These are phyloP conservation scores for Coemansia interrupta DNA, from an alignment of 192 early-diverging fungal genomes.

Conservation along the genomic window DNA sequence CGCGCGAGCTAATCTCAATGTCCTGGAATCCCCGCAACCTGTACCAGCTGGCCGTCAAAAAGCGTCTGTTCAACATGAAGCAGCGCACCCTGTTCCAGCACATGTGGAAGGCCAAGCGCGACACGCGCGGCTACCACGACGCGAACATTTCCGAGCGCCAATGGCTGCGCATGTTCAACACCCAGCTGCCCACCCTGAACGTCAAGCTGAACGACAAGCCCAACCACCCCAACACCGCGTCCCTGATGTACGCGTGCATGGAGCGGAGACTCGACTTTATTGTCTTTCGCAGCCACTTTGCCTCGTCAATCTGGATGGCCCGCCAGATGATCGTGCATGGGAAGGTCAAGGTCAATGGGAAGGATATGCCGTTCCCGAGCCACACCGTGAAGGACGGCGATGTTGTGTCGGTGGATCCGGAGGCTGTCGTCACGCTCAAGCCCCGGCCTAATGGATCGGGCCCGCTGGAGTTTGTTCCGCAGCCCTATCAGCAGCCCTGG, in stretches of 20 bases:
- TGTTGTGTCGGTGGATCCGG: slow-evolving; percentile 78
- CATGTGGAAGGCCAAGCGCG: slow-evolving; percentile 90
- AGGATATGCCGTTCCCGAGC: slow-evolving; percentile 72
- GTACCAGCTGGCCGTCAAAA: slow-evolving; percentile 70
- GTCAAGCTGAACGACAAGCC: slow-evolving; percentile 26
- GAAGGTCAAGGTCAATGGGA: slow-evolving; percentile 90
- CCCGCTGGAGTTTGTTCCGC: slow-evolving; percentile 61
- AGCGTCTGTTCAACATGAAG: slow-evolving; percentile 36
- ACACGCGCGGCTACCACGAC: slow-evolving; percentile 90
- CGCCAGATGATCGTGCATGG: slow-evolving; percentile 77
- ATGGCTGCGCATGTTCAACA: slow-evolving; percentile 70
- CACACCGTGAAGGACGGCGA: slow-evolving; percentile 81
- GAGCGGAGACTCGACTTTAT: slow-evolving; percentile 92
- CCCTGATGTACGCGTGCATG: slow-evolving; percentile 80
- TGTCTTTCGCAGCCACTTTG: slow-evolving; percentile 90
- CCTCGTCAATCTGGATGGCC: slow-evolving; percentile 79
- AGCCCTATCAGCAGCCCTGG: slow-evolving; percentile 82
- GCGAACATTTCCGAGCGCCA: slow-evolving; percentile 85
- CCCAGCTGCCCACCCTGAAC: slow-evolving; percentile 68
- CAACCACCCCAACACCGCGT: slow-evolving; percentile 65
- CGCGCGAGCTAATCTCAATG: slow-evolving; percentile 79
- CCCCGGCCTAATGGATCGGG: slow-evolving; percentile 51
- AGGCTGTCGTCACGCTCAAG: slow-evolving; percentile 62
- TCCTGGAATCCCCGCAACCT: slow-evolving; percentile 94
- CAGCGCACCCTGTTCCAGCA: slow-evolving; percentile 82